Evolutionary conservation across 441 rosid genomes (phyloP), one percentile per base, ranked within the genome.

Genomic region (Gossypium davidsonii): DNA sequence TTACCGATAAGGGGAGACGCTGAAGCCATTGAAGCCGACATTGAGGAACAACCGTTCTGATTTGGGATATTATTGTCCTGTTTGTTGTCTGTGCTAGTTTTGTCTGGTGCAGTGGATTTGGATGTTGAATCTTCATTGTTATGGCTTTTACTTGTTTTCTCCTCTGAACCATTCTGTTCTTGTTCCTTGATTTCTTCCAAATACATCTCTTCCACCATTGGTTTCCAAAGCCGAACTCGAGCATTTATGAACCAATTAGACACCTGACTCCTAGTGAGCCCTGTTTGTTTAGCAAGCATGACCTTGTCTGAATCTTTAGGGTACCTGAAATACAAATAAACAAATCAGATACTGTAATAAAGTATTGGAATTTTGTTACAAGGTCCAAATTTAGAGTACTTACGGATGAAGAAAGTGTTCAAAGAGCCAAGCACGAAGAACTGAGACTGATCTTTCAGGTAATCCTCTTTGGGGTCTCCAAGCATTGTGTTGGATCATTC

Each of bases 401-500:
- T 81, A 89, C 94, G 94, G 94, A 70, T 89, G 91, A 73, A 89
- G 90, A 74, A 89, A 89, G 84, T 89, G 94, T 73, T 89, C 94
- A 48, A 89, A 89, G 69, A 89, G 90, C 94, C 94, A 89, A 68
- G 94, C 89, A 3, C 94, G 87, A 64, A 89, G 94, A 44, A 89
- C 88, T 0, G 90, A 89, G 55, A 89, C 91, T 0, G 94, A 86
- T 76, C 87, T 79, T 77, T 89, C 94, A 0, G 94, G 91, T 59
- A 89, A 76, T 68, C 94, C 94, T 77, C 94, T 78, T 74, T 89
- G 94, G 76, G 94, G 91, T 84, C 94, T 86, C 94, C 94, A 89
- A 70, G 94, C 94, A 79, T 92, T 90, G 78, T 92, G 97, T 86
- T 94, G 98, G 84, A 92, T 89, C 97, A 92, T 86, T 46, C 94